Base-by-base conservation (phyloP, 2,329 filamentous ascomycete genomes). In the Ceratocystis eucalypticola region DNA sequence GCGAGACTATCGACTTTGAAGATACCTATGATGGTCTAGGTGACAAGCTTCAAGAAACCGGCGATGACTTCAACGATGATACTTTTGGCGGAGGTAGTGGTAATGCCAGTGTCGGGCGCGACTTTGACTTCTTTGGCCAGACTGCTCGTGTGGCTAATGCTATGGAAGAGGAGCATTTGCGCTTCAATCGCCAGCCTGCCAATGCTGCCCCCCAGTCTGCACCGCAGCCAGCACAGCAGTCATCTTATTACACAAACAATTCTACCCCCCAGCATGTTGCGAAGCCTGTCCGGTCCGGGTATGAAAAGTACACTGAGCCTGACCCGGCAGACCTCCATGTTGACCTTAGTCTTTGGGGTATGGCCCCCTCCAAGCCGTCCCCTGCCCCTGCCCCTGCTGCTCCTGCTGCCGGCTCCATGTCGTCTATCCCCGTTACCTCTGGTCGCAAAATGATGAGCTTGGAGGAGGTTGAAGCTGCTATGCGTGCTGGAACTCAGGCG, bases 11-110 rank as follows among this genome's bases (percentile, higher is more conserved):
- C 72, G 89, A 97, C 72, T 99, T 97, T 71, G 94, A 99, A 72
- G 91, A 99, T 74, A 97, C 93, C 46, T 97, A 97, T 74, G 94
- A 99, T 76, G 93, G 93, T 20, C 80, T 99, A 50, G 94, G 91
- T 66, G 89, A 96, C 73, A 86, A 89, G 75, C 86, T 99, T 45
- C 87, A 96, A 72, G 93, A 99, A 74, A 87, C 89, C 22, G 89
- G 93, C 72, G 94, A 99, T 79, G 91, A 84, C 63, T 91, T 96
- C 81, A 99, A 99, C 76, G 91, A 97, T 72, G 94, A 97, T 74
- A 99, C 94, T 1, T 99, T 99, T 74, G 89, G 78, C 53, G 76
- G 74, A 12, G 77, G 76, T 67, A 81, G 79, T 67, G 77, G 75
- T 44, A 74, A 74, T 46, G 76, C 80, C 37, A 79, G 79, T 10